phyloP scores from a whole-genome alignment of 257 asterid genomes.

The Scutellaria baicalensis region DNA sequence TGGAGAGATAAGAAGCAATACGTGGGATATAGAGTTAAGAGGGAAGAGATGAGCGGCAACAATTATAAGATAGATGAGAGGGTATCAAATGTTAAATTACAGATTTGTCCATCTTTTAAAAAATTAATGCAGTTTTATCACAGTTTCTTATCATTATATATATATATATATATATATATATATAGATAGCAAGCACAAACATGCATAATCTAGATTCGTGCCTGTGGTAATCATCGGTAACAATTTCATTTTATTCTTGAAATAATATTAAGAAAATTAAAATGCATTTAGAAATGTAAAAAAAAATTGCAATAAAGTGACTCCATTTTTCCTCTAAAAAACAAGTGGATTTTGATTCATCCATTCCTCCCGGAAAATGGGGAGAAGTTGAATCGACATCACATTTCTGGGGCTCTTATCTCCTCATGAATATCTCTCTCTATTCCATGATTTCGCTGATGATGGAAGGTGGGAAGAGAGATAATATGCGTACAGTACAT shows the following conservation, averaged over 20 bases:
- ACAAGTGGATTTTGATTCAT: neutral
- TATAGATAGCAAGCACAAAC: neutral
- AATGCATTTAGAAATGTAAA: neutral
- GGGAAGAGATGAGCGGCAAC: too few species aligned
- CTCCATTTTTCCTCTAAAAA: too few species aligned
- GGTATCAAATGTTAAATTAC: too few species aligned
- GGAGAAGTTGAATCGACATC: constrained; percentile 11
- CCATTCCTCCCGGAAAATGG: constrained; percentile 3
- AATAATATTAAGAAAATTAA: neutral
- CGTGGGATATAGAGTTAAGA: too few species aligned
- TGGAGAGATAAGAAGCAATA: too few species aligned
- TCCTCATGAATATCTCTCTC: neutral
- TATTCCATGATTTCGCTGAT: neutral
- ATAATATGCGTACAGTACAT: too few species aligned
- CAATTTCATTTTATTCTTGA: neutral
- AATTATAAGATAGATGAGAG: too few species aligned
- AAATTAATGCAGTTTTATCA: too few species aligned
- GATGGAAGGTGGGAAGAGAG: neutral
- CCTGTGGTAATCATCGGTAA: neutral
- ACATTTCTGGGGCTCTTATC: constrained; percentile 6
- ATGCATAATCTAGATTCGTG: neutral
- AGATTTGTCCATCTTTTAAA: too few species aligned
- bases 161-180: too few species aligned
- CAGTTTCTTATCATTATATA: too few species aligned
- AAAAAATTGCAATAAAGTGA: too few species aligned